These are phyloP conservation scores for Monilinia laxa DNA, from an alignment of 2,329 filamentous ascomycete species.

Conservation along the genomic window DNA sequence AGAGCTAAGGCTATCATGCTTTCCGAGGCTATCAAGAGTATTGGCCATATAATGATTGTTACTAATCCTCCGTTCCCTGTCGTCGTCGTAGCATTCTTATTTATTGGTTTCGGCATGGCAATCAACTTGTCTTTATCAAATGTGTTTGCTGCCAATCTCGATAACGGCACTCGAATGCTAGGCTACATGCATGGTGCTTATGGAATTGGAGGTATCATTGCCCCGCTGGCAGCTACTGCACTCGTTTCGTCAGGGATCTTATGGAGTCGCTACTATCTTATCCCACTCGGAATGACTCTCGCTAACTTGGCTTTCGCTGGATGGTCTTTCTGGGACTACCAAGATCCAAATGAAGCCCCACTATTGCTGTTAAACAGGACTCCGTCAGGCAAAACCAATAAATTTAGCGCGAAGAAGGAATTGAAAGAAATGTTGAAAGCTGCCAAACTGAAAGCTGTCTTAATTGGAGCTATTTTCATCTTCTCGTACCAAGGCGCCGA, in stretches of 20 bases:
- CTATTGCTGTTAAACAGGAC: constrained; percentile 48
- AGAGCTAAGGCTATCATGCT: constrained; percentile 63
- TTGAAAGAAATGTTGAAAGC: constrained; percentile 46
- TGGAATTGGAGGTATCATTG: constrained; percentile 61
- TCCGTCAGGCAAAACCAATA: constrained; percentile 38
- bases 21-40: constrained; percentile 54
- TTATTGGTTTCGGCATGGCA: constrained; percentile 61
- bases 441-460: constrained; percentile 54
- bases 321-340: constrained; percentile 70
- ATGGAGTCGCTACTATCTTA: constrained; percentile 73
- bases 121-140: constrained; percentile 58
- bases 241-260: constrained; percentile 59
- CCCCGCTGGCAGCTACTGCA: constrained; percentile 72
- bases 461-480: constrained; percentile 77
- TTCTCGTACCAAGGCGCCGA: constrained; percentile 86
- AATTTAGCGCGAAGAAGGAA: constrained; percentile 43
- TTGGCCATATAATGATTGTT: constrained; percentile 65
- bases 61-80: constrained; percentile 68
- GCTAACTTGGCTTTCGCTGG: constrained; percentile 57
- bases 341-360: constrained; percentile 53
- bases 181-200: constrained; percentile 68
- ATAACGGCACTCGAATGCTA: constrained; percentile 54
- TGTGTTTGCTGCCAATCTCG: constrained; percentile 57
- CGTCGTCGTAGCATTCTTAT: constrained; percentile 66
- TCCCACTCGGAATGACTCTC: constrained; percentile 59